These are phyloP conservation scores for Camelina hispida DNA, from an alignment of 345 rosid genomes.

Conservation along the genomic window DNA sequence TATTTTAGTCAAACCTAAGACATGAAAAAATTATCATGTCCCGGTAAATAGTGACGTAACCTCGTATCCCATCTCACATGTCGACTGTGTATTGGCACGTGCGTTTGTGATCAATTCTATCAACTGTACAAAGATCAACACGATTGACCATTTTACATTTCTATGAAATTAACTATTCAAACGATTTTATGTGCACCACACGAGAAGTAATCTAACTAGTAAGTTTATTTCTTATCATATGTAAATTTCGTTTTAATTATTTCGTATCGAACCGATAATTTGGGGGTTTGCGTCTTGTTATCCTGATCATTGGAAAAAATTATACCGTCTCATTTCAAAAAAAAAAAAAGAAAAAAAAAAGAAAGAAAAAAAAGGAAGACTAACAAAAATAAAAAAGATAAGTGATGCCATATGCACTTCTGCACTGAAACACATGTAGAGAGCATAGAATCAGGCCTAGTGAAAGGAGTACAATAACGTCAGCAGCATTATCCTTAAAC, in stretches of 20 bases:
- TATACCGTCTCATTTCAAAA: constrained; percentile 13
- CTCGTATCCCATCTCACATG: constrained; percentile 12
- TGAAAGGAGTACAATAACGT: constrained; percentile 24
- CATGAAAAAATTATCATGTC: constrained; percentile 7
- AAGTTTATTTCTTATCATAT: neutral
- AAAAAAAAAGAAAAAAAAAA: too few relatives aligned
- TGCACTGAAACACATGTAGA: constrained; percentile 35
- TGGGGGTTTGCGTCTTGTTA: neutral
- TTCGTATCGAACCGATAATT: neutral
- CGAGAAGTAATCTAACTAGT: neutral
- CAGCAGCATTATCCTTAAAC: constrained; percentile 28
- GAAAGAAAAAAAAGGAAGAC: neutral
- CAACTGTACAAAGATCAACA: neutral
- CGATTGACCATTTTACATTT: neutral
- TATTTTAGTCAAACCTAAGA: constrained; percentile 38
- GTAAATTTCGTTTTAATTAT: neutral
- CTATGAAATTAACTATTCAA: too few relatives aligned
- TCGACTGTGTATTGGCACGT: constrained; percentile 34
- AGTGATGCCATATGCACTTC: constrained; percentile 31
- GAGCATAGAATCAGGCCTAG: constrained; percentile 24
- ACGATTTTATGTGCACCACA: neutral
- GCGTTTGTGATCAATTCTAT: neutral
- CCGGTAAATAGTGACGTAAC: constrained; percentile 20
- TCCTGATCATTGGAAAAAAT: neutral
- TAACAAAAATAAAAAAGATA: neutral